Base-by-base conservation (phyloP, 176 grass and related monocot species). In the Oropetium thomaeum region DNA sequence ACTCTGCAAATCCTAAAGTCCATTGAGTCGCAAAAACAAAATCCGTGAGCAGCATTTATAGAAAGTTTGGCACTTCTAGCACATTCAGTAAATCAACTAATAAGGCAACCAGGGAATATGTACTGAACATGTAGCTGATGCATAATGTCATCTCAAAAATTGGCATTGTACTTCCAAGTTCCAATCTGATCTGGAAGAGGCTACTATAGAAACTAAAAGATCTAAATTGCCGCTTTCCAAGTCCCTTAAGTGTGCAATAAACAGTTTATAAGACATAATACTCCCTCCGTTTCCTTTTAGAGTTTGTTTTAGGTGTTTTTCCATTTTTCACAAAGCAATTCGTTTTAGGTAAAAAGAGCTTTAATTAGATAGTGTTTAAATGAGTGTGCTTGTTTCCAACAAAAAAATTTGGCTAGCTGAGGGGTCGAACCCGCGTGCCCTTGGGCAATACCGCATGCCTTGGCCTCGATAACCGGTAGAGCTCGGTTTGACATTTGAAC, bases 31-130 rank as follows among this genome's bases (percentile, higher is more conserved):
- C n/a, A n/a, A n/a, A n/a, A n/a, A n/a, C 59, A 52, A 37, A 37
- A 37, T 28, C 22, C 54, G 17, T 74, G 69, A 72, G 42, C 14
- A 70, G 25, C 37, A 71, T 64, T 77, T 25, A 30, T 57, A n/a
- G 60, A 8, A 62, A 17, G 2, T 20, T 5, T 33, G 32, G 12
- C 34, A n/a, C 19, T 43, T 49, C 40, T 64, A 32, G 73, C 5
- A 71, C 12, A 57, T 65, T 25, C 49, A 16, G n/a, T 25, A 65
- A 72, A 16, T 16, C 29, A 63, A 20, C 55, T 55, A 68, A 13
- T 34, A 38, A 62, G 55, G 55, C 53, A 64, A 14, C 8, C 41
- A 60, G 12, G 31, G 43, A 54, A 79, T 30, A 66, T 37, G 40
- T 54, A 4, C 25, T 19, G 44, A 44, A 28, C 1, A 51, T 7